Conservation (phyloP, 345 rosid genomes). For the Luvunga scandens region DNA sequence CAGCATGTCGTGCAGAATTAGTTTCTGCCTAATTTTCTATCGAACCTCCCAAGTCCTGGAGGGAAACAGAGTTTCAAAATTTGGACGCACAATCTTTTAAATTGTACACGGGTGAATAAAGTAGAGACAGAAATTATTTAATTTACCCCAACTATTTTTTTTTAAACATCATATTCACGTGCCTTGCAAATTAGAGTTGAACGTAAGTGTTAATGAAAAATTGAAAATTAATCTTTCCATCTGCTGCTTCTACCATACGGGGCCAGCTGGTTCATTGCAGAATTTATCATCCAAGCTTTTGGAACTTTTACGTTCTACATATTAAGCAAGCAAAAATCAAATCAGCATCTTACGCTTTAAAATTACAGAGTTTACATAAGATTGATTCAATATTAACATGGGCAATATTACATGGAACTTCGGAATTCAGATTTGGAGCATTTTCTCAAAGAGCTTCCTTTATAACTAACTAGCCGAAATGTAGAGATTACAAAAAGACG, state of each 20-base stretch:
- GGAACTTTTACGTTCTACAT: too few relatives aligned
- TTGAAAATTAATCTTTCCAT: too few relatives aligned
- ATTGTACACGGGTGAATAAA: not conserved
- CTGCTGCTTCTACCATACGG: too few relatives aligned
- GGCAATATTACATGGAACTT: not conserved
- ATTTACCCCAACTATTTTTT: not conserved
- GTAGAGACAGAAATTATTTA: not conserved
- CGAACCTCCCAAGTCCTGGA: too few relatives aligned
- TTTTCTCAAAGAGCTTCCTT: not conserved
- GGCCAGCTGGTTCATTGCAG: too few relatives aligned
- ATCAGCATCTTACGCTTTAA: not conserved
- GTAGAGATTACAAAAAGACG: not conserved
- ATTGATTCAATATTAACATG: not conserved
- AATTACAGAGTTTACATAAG: not conserved
- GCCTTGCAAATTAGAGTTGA: too few relatives aligned
- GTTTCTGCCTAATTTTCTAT: not conserved
- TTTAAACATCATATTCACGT: too few relatives aligned
- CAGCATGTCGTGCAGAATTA: not conserved
- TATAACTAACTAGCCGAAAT: slow-evolving; percentile 5
- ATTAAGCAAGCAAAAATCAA: too few relatives aligned
- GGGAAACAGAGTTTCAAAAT: not conserved
- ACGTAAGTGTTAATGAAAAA: too few relatives aligned
- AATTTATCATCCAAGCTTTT: too few relatives aligned
- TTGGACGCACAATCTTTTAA: too few relatives aligned
- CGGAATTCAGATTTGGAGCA: not conserved